phyloP scores from a whole-genome alignment of 1,284 basidiomycete species.

The Apiotrichum gracile region DNA sequence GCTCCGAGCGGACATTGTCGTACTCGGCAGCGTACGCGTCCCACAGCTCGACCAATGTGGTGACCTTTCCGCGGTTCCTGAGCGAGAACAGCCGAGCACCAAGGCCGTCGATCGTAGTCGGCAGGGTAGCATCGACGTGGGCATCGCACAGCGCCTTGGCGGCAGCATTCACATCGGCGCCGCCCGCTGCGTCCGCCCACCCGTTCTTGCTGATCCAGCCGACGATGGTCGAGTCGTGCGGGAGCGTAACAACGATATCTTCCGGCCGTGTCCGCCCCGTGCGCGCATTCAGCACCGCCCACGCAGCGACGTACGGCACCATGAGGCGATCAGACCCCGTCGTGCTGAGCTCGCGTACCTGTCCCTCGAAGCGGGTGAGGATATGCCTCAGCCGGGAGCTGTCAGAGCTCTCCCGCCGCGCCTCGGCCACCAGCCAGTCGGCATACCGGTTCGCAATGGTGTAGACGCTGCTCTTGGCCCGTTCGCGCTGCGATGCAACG shows the following conservation, averaged over 20 bases:
- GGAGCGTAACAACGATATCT: background rate
- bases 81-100: constrained; percentile 3
- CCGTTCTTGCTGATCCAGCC: background rate
- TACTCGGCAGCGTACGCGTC: background rate
- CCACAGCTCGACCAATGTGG: background rate
- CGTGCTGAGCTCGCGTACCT: constrained; percentile 1
- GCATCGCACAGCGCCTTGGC: background rate
- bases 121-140: background rate
- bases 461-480: background rate
- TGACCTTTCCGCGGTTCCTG: background rate
- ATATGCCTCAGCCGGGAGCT: background rate
- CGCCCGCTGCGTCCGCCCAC: background rate
- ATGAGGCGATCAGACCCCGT: background rate
- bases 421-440: constrained; percentile 9
- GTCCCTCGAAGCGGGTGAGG: constrained; percentile 4
- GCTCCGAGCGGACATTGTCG: background rate
- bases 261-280: background rate
- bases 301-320: constrained; percentile 6
- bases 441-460: constrained; percentile 5
- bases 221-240: background rate
- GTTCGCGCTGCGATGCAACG: background rate
- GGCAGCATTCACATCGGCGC: background rate
- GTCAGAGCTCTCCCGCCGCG: background rate
- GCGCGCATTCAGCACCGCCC: constrained; percentile 8
- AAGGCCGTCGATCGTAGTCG: background rate